phyloP scores from a whole-genome alignment of 1,139 yeast species.

The Williopsis jadinii region DNA sequence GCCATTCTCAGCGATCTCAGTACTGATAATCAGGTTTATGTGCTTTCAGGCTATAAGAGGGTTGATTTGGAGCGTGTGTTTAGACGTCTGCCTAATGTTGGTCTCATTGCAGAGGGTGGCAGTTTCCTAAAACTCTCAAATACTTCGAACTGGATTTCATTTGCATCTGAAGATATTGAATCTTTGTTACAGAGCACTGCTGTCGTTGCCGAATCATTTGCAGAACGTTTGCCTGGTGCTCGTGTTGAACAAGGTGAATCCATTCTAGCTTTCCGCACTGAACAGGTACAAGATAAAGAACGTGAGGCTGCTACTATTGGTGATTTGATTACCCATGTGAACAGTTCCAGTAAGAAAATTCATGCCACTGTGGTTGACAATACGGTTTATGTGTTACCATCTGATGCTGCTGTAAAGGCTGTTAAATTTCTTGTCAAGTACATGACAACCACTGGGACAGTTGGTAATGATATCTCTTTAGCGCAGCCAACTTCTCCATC shows the following conservation, averaged over 20 bases:
- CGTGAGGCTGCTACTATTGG: slow-evolving; percentile 67
- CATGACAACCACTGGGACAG: slow-evolving; percentile 20
- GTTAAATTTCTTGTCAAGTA: slow-evolving; percentile 35
- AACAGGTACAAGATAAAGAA: slow-evolving; percentile 42
- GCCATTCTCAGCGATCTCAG: slow-evolving; percentile 43
- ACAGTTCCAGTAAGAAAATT: slow-evolving; percentile 40
- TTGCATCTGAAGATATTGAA: slow-evolving; percentile 33
- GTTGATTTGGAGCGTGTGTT: slow-evolving; percentile 61
- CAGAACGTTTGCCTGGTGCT: slow-evolving; percentile 78
- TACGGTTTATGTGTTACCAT: slow-evolving; percentile 60
- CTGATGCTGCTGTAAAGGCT: slow-evolving; percentile 46
- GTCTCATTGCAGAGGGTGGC: slow-evolving; percentile 88
- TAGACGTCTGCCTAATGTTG: slow-evolving; percentile 61
- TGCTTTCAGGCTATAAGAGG: slow-evolving; percentile 59
- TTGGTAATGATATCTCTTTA: slow-evolving; percentile 19
- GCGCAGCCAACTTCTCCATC: slow-evolving; percentile 12
- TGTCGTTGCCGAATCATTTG: slow-evolving; percentile 39
- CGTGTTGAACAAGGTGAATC: slow-evolving; percentile 68
- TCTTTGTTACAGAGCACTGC: slow-evolving; percentile 7
- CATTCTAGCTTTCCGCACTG: slow-evolving; percentile 68
- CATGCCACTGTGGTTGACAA: slow-evolving; percentile 74
- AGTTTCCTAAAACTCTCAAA: slow-evolving; percentile 50
- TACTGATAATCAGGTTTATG: slow-evolving; percentile 53
- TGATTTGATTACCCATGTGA: slow-evolving; percentile 78
- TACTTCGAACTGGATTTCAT: slow-evolving; percentile 51